These are phyloP conservation scores for Persicaria tinctoria DNA, from an alignment of 148 eudicot genomes.

Conservation along the genomic window DNA sequence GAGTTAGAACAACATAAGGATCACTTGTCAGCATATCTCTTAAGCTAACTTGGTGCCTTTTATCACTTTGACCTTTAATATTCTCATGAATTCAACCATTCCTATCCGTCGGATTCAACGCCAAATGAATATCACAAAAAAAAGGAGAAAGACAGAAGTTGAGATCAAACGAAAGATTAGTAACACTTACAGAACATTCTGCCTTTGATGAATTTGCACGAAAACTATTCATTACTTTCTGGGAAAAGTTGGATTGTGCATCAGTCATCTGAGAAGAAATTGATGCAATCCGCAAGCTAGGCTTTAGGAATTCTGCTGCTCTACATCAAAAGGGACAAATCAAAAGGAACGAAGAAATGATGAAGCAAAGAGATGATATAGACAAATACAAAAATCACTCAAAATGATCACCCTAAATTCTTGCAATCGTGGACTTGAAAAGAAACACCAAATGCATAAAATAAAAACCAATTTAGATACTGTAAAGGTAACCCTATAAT, in stretches of 20 bases:
- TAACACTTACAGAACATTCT: constrained; percentile 30
- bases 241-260: constrained; percentile 51
- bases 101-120: constrained; percentile 50
- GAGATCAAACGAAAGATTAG: background rate
- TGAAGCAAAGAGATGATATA: too few relatives aligned
- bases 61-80: constrained; percentile 62
- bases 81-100: constrained; percentile 81
- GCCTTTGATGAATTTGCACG: constrained; percentile 38
- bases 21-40: constrained; percentile 94
- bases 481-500: too few relatives aligned
- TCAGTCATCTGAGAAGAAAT: constrained; percentile 25
- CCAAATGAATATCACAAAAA: background rate
- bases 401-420: too few relatives aligned
- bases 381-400: too few relatives aligned
- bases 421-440: too few relatives aligned
- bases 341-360: too few relatives aligned
- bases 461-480: too few relatives aligned
- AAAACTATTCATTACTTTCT: constrained; percentile 46
- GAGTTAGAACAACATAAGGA: constrained; percentile 75
- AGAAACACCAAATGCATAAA: too few relatives aligned
- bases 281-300: constrained; percentile 78
- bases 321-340: too few relatives aligned
- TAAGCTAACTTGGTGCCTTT: constrained; percentile 91
- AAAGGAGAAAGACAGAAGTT: background rate
- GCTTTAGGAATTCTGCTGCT: constrained; percentile 55